A percentile compares a stretch with the other conserved stretches of the same genome.
Evolutionary conservation across 805 yeast species (phyloP).

Genomic region (Metschnikowia noctiluminum): DNA sequence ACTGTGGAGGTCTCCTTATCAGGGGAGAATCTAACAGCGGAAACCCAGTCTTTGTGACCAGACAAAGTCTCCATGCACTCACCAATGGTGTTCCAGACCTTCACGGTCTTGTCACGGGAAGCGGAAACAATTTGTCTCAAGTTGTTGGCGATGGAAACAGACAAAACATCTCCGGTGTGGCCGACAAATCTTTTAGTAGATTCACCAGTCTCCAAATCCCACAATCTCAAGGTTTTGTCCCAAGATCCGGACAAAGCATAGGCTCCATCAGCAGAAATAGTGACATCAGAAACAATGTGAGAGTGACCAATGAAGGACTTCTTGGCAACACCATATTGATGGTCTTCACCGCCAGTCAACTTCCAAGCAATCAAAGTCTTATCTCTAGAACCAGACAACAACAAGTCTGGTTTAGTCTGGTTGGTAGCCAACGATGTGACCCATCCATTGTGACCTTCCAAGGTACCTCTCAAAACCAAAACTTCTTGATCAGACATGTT

Average conservation of each 20-base stretch:
- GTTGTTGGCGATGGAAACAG: conserved; percentile 94
- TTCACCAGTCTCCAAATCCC: conserved; percentile 95
- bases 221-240: conserved; percentile 98
- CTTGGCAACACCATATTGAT: conserved; percentile 95
- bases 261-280: conserved; percentile 96
- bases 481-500: conserved; percentile 86
- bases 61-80: conserved; percentile 90
- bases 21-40: conserved; percentile 97
- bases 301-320: conserved; percentile 97
- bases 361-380: conserved; percentile 98
- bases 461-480: conserved; percentile 99
- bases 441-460: conserved; percentile 87
- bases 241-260: conserved; percentile 98
- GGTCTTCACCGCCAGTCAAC: conserved; percentile 88
- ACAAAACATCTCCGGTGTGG: conserved; percentile 95
- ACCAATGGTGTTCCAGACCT: conserved; percentile 99
- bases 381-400: conserved; percentile 98
- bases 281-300: conserved; percentile 97
- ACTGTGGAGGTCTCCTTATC: conserved; percentile 66
- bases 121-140: conserved; percentile 98
- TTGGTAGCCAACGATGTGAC: conserved; percentile 98
- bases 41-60: conserved; percentile 99
- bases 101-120: conserved; percentile 98
- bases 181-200: conserved; percentile 94
- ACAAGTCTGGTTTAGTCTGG: conserved; percentile 95